A percentile compares a stretch with the other conserved stretches of the same genome.
phyloP scores from a whole-genome alignment of 2,329 filamentous ascomycete genomes.

The Neodidymelliopsis sp. region DNA sequence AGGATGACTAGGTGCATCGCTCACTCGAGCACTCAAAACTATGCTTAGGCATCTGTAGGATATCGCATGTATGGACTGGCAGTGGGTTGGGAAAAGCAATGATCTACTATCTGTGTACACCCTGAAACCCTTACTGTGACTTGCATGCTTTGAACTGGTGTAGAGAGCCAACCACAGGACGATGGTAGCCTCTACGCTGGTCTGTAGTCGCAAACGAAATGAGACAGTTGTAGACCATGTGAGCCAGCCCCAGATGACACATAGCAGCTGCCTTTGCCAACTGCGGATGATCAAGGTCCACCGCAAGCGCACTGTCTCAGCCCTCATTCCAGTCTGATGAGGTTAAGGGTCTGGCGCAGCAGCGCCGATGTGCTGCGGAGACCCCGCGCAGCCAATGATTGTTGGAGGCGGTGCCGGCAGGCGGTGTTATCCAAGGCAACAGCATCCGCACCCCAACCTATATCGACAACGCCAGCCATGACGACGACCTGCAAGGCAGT shows the following conservation, averaged over 20 bases:
- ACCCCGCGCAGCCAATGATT: conserved; percentile 11
- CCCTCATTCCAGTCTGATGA: conserved; percentile 16
- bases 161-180: too few species aligned
- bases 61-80: conserved; percentile 13
- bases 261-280: conserved; percentile 5
- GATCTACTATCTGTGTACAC: not conserved
- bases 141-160: too few species aligned
- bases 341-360: conserved; percentile 9
- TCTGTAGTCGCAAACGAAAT: not conserved
- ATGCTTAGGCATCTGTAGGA: conserved; percentile 10
- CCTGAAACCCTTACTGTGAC: too few species aligned
- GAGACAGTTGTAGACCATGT: conserved; percentile 9
- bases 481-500: conserved; percentile 33
- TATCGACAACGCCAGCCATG: conserved; percentile 19
- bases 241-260: conserved; percentile 3
- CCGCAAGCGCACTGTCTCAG: conserved; percentile 9
- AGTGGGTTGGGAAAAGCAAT: conserved; percentile 9
- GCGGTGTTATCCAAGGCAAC: conserved; percentile 12
- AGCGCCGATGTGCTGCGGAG: conserved; percentile 1
- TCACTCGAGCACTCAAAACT: conserved; percentile 5
- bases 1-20: conserved; percentile 52
- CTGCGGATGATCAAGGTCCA: not conserved
- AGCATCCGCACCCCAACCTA: conserved; percentile 16
- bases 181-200: not conserved
- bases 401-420: conserved; percentile 13